Conservation (phyloP, 192 early-diverging fungal genomes). For the Irineochytrium annulatum region DNA sequence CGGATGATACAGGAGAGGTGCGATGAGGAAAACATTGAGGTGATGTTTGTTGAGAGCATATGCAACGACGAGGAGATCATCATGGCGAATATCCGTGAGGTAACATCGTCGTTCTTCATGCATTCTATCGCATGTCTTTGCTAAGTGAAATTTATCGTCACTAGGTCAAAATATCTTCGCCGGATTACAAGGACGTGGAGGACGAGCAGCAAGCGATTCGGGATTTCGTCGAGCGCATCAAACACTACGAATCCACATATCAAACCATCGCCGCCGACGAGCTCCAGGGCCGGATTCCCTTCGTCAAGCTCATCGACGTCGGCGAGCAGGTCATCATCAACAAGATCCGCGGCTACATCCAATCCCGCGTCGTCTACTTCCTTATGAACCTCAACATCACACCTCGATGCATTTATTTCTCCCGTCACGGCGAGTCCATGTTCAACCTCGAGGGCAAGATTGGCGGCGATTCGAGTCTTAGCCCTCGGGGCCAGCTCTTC, state of each 20-base stretch:
- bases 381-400: slow-evolving; percentile 99
- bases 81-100: slow-evolving; percentile 86
- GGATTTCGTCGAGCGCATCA: slow-evolving; percentile 89
- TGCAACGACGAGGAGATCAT: slow-evolving; percentile 89
- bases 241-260: slow-evolving; percentile 84
- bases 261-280: slow-evolving; percentile 70
- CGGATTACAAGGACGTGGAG: slow-evolving; percentile 79
- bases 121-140: not conserved
- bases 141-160: not conserved
- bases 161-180: slow-evolving; percentile 84
- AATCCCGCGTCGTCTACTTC: slow-evolving; percentile 96
- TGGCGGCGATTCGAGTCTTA: slow-evolving; percentile 91
- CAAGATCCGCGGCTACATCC: slow-evolving; percentile 90
- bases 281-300: slow-evolving; percentile 59
- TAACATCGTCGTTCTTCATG: slow-evolving; percentile 15
- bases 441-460: slow-evolving; percentile 90
- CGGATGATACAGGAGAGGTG: slow-evolving; percentile 68
- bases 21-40: slow-evolving; percentile 71
- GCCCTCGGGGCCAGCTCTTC: slow-evolving; percentile 82
- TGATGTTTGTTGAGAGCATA: slow-evolving; percentile 95
- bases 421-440: slow-evolving; percentile 79
- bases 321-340: slow-evolving; percentile 85
- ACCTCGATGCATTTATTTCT: slow-evolving; percentile 88
- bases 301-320: slow-evolving; percentile 94
- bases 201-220: slow-evolving; percentile 83